phyloP scores from a whole-genome alignment of 139 green algal species.

The Edaphochlamys debaryana region DNA sequence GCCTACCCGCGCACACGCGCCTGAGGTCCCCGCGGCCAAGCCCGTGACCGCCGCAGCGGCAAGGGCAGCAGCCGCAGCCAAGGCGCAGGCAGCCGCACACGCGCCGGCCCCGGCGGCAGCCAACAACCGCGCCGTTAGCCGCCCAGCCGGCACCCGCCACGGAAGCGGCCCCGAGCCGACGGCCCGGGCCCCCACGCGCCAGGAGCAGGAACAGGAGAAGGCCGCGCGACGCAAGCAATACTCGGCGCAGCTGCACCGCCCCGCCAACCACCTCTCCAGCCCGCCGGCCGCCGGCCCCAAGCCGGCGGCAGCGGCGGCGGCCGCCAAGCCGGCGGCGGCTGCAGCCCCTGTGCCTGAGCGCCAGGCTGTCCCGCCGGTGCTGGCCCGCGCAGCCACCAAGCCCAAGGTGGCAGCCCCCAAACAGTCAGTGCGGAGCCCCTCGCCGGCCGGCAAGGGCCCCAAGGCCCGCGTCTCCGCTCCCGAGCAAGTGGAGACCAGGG shows the following conservation, averaged over 20 bases:
- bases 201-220: background rate
- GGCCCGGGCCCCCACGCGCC: too few relatives aligned
- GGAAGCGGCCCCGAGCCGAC: background rate
- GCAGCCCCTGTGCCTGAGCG: background rate
- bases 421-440: too few relatives aligned
- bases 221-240: conserved; percentile 30
- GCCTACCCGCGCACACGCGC: too few relatives aligned
- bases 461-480: background rate
- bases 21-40: too few relatives aligned
- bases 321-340: background rate
- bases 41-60: too few relatives aligned
- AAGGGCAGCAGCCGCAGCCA: too few relatives aligned
- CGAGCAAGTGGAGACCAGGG: background rate
- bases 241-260: background rate
- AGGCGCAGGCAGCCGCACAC: background rate
- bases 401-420: too few relatives aligned
- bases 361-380: background rate
- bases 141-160: too few relatives aligned
- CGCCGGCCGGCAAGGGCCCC: too few relatives aligned
- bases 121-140: background rate
- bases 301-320: too few relatives aligned
- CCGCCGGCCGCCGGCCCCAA: background rate
- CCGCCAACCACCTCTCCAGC: background rate
- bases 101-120: background rate
- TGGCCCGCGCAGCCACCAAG: too few relatives aligned